A percentile compares a stretch with the other conserved stretches of the same genome.
Evolutionary conservation across 192 early-diverging fungal genomes (phyloP).

Genomic region (Backusella morwellensis): DNA sequence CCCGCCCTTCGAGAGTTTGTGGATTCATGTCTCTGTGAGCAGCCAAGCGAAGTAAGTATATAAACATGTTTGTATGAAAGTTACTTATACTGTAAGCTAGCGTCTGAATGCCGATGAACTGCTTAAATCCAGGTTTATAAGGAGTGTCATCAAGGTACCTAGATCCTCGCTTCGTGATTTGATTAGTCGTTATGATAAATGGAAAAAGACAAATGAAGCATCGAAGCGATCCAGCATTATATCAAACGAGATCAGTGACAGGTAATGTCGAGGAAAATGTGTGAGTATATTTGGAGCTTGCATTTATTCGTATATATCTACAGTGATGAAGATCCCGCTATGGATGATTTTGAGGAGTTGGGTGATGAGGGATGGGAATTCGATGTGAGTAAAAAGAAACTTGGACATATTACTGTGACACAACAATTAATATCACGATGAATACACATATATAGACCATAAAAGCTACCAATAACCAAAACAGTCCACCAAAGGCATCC

Average conservation of each 20-base stretch:
- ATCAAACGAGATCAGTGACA: constrained; percentile 21
- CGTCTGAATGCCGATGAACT: constrained; percentile 87
- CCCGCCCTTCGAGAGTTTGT: constrained; percentile 88
- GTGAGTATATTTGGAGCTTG: not conserved
- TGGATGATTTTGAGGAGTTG: constrained; percentile 43
- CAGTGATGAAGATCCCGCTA: constrained; percentile 42
- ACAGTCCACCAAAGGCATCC: not conserved
- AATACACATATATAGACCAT: not conserved
- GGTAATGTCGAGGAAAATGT: constrained; percentile 10
- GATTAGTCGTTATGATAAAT: constrained; percentile 59
- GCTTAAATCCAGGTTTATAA: constrained; percentile 78
- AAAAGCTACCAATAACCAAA: not conserved
- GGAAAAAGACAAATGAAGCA: constrained; percentile 46
- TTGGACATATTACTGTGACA: not conserved
- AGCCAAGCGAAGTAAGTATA: constrained; percentile 69
- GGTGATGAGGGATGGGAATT: constrained; percentile 52
- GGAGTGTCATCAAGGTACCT: constrained; percentile 49
- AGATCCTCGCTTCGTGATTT: constrained; percentile 59
- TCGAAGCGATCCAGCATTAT: constrained; percentile 18
- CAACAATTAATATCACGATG: not conserved
- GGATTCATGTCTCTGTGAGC: constrained; percentile 76
- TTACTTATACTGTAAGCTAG: constrained; percentile 35
- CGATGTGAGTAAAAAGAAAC: constrained; percentile 40
- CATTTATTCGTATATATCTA: not conserved
- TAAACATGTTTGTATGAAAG: not conserved